These are phyloP conservation scores for Kernera saxatilis DNA, from an alignment of 345 rosid genomes.

Conservation along the genomic window DNA sequence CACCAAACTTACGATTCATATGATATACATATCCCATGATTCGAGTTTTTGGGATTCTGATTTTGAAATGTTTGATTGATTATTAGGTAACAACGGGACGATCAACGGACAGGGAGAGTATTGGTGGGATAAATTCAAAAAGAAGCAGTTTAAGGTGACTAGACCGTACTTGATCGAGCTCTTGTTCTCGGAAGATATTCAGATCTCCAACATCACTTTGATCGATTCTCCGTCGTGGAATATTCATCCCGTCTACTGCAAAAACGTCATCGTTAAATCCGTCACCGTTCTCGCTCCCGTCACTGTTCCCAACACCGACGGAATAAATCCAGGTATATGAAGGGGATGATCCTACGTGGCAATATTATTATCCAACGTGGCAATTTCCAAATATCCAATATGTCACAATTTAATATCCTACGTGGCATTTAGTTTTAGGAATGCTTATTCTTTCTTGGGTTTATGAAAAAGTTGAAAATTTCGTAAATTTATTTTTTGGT, in stretches of 20 bases:
- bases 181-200: slow-evolving; percentile 48
- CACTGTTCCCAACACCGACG: slow-evolving; percentile 74
- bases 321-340: slow-evolving; percentile 70
- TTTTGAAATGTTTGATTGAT: neutral
- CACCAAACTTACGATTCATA: neutral
- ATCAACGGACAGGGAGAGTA: slow-evolving; percentile 58
- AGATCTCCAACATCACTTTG: slow-evolving; percentile 57
- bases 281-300: slow-evolving; percentile 64
- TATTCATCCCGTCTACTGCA: slow-evolving; percentile 64
- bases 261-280: slow-evolving; percentile 45
- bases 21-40: too few relatives aligned
- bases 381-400: too few relatives aligned
- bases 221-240: slow-evolving; percentile 70
- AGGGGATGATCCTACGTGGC: neutral
- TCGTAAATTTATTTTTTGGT: too few relatives aligned
- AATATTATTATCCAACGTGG: neutral
- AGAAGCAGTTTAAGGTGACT: slow-evolving; percentile 36
- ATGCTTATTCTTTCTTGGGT: too few relatives aligned
- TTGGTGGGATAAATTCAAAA: slow-evolving; percentile 64
- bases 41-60: neutral
- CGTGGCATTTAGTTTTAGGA: too few relatives aligned
- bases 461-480: too few relatives aligned
- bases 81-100: slow-evolving; percentile 59
- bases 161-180: slow-evolving; percentile 68
- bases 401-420: neutral